Conservation (phyloP, 2,329 filamentous ascomycete species). For the Sporothrix schenckii region DNA sequence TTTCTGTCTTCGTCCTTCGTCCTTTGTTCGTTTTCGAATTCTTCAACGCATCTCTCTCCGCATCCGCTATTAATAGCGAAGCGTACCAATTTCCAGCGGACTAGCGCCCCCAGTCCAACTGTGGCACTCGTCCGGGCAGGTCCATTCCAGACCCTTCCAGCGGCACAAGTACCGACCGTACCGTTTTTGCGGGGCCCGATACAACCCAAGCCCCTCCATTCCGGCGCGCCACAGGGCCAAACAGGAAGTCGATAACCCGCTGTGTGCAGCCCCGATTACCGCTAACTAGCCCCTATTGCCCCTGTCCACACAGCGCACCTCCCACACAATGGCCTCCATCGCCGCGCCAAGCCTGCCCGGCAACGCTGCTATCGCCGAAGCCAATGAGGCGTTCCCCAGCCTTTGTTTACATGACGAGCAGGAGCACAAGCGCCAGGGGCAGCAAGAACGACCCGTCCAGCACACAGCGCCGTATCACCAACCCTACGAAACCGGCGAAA, state of each 20-base stretch:
- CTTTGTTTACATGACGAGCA: slow-evolving; percentile 49
- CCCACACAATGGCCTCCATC: slow-evolving; percentile 7
- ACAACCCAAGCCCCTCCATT: slow-evolving; percentile 30
- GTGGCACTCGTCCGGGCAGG: slow-evolving; percentile 5
- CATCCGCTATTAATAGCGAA: slow-evolving; percentile 8
- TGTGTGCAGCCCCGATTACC: slow-evolving; percentile 7
- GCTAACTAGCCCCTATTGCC: slow-evolving; percentile 18
- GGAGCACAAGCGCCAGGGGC: slow-evolving; percentile 29
- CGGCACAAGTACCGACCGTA: slow-evolving; percentile 28
- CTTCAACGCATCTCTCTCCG: neutral
- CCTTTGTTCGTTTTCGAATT: neutral
- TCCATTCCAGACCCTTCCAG: neutral
- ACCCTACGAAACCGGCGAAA: slow-evolving; percentile 2
- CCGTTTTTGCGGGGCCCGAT: slow-evolving; percentile 28
- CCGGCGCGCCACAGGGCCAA: slow-evolving; percentile 17
- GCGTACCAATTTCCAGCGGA: neutral
- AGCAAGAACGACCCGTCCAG: slow-evolving; percentile 26
- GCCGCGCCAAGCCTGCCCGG: slow-evolving; percentile 31
- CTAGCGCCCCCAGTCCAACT: slow-evolving; percentile 18
- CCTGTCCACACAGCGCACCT: slow-evolving; percentile 16
- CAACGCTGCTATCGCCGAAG: slow-evolving; percentile 30
- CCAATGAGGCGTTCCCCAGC: slow-evolving; percentile 46
- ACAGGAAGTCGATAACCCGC: neutral
- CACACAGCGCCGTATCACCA: slow-evolving; percentile 25
- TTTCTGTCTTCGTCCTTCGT: neutral